phyloP scores from a whole-genome alignment of 495 filamentous ascomycete species.

The Neurospora hispaniola region DNA sequence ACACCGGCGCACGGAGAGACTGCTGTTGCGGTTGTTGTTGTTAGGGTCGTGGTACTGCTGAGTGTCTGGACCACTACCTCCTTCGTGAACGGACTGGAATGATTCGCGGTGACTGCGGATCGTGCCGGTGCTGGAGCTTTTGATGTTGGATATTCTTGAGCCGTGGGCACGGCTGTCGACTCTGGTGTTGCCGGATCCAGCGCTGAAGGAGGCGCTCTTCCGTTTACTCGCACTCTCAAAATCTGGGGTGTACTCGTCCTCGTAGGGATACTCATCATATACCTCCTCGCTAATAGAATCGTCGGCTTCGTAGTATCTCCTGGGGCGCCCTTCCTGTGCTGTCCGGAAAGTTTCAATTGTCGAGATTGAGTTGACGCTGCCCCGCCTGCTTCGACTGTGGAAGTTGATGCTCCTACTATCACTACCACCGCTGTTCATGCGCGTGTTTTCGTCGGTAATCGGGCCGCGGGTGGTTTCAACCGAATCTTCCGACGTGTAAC shows the following conservation, averaged over 20 bases:
- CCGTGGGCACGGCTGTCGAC: background rate
- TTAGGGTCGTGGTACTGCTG: background rate
- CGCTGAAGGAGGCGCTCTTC: constrained; percentile 20
- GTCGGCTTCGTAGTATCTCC: constrained; percentile 16
- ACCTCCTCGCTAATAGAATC: constrained; percentile 6
- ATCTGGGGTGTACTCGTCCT: constrained; percentile 15
- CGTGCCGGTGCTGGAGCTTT: constrained; percentile 1
- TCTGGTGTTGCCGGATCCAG: background rate
- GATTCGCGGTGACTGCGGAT: constrained; percentile 20
- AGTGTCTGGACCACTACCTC: constrained; percentile 1
- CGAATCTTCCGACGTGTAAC: constrained; percentile 56
- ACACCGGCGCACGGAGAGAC: constrained; percentile 18
- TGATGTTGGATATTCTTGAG: constrained; percentile 5
- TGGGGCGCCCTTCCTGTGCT: constrained; percentile 53
- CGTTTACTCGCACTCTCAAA: constrained; percentile 18
- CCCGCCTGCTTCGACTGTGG: constrained; percentile 25
- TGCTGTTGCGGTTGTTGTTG: constrained; percentile 10
- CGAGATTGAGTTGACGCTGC: constrained; percentile 59
- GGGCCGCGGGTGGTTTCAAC: constrained; percentile 63
- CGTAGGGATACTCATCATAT: constrained; percentile 8
- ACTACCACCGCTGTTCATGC: background rate
- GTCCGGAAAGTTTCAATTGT: constrained; percentile 78
- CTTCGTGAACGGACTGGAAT: constrained; percentile 23
- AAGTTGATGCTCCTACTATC: background rate
- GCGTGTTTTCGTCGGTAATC: constrained; percentile 2